A percentile compares a stretch with the other conserved stretches of the same genome.
These are phyloP conservation scores for Chlorociboria aeruginascens DNA, from an alignment of 495 filamentous ascomycete species.

Conservation along the genomic window DNA sequence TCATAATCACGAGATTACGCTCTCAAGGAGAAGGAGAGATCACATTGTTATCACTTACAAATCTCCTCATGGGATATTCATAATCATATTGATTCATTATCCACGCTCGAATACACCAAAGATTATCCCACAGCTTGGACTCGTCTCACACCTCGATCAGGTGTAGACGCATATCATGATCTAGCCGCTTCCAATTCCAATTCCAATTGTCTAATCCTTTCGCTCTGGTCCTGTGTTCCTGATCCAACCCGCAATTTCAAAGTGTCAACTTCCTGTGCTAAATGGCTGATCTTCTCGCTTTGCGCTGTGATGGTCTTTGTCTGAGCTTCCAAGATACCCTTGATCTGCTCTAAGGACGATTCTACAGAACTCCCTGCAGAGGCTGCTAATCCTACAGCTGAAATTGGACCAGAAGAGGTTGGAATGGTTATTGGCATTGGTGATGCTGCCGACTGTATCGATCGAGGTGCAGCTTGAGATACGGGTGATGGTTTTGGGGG, in stretches of 20 bases:
- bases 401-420: slow-evolving; percentile 16
- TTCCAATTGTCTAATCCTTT: slow-evolving; percentile 57
- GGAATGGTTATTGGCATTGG: slow-evolving; percentile 25
- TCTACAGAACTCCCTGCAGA: slow-evolving; percentile 23
- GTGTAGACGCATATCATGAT: slow-evolving; percentile 12
- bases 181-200: slow-evolving; percentile 49
- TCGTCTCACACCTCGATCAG: too few species aligned
- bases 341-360: slow-evolving; percentile 47
- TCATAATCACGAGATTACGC: too few species aligned
- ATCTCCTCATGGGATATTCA: too few species aligned
- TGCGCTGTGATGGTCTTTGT: slow-evolving; percentile 47
- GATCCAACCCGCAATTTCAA: slow-evolving; percentile 48
- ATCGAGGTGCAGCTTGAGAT: slow-evolving; percentile 26
- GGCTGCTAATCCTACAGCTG: slow-evolving; percentile 7
- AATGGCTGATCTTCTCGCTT: slow-evolving; percentile 46
- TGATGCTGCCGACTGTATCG: slow-evolving; percentile 22
- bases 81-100: too few species aligned
- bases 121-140: neutral
- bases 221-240: slow-evolving; percentile 45
- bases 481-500: slow-evolving; percentile 18
- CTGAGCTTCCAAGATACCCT: slow-evolving; percentile 49
- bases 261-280: slow-evolving; percentile 57
- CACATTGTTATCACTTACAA: too few species aligned
- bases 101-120: too few species aligned
- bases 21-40: too few species aligned